Conservation (phyloP, 2,329 filamentous ascomycete genomes). For the Blumeria graminis region DNA sequence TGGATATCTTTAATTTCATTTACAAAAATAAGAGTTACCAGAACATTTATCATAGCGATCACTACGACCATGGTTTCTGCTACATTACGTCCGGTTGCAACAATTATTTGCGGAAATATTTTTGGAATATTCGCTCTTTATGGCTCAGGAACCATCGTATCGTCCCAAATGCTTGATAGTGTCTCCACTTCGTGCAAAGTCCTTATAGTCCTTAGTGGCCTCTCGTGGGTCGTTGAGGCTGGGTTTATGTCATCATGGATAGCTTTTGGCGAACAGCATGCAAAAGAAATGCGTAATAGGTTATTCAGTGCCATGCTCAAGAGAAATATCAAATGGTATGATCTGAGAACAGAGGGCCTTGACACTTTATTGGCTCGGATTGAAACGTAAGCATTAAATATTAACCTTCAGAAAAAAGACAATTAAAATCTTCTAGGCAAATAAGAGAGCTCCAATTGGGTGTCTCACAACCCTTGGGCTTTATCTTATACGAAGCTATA, state of each 20-base stretch:
- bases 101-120: conserved; percentile 48
- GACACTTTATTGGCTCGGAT: conserved; percentile 45
- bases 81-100: conserved; percentile 35
- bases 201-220: conserved; percentile 36
- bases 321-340: conserved; percentile 65
- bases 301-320: conserved; percentile 46
- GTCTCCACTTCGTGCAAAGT: conserved; percentile 36
- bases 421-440: conserved; percentile 29
- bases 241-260: conserved; percentile 49
- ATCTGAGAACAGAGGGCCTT: conserved; percentile 45
- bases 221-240: conserved; percentile 42
- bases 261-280: conserved; percentile 60
- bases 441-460: conserved; percentile 61
- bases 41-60: conserved; percentile 19
- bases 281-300: conserved; percentile 33
- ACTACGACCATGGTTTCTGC: conserved; percentile 33
- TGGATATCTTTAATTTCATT: neutral
- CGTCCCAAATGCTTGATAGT: conserved; percentile 25
- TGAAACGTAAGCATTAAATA: conserved; percentile 35
- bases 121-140: conserved; percentile 49
- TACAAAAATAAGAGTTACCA: neutral
- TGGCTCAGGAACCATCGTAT: conserved; percentile 27
- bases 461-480: conserved; percentile 56
- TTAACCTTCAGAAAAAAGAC: neutral
- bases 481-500: conserved; percentile 37